A percentile compares a stretch with the other conserved stretches of the same genome.
phyloP scores from a whole-genome alignment of 805 yeast genomes.

The Pichia thaimueangensis region DNA sequence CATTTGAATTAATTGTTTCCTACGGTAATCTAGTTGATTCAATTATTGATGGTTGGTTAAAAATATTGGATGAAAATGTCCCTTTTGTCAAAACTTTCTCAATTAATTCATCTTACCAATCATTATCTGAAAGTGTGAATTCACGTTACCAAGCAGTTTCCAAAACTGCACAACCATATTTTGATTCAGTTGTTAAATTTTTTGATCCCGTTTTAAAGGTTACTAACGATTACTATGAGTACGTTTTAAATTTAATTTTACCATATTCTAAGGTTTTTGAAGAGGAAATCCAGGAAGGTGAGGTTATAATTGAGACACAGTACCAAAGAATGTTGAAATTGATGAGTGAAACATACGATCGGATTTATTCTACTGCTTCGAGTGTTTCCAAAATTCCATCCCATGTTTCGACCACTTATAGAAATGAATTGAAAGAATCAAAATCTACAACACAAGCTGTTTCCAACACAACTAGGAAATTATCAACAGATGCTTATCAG shows the following conservation, averaged over 20 bases:
- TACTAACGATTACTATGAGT: conserved; percentile 28
- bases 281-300: conserved; percentile 10
- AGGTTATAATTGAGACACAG: conserved; percentile 18
- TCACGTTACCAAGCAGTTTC: background rate
- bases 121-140: background rate
- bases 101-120: conserved; percentile 10
- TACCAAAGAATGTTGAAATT: conserved; percentile 23
- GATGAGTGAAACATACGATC: conserved; percentile 22
- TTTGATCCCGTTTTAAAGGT: conserved; percentile 26
- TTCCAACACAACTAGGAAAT: conserved; percentile 32
- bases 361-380: conserved; percentile 25
- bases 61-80: conserved; percentile 25
- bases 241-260: conserved; percentile 21
- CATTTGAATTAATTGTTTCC: conserved; percentile 17
- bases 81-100: conserved; percentile 26
- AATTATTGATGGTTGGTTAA: conserved; percentile 18
- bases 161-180: background rate
- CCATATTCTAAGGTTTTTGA: conserved; percentile 15
- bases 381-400: conserved; percentile 25
- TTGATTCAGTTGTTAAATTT: background rate
- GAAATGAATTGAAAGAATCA: conserved; percentile 25
- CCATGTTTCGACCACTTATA: conserved; percentile 29
- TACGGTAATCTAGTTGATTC: conserved; percentile 22
- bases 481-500: conserved; percentile 31
- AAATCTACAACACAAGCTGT: conserved; percentile 29